Percentiles rank a stretch among this genome's conserved stretches.
phyloP scores from a whole-genome alignment of 1,284 basidiomycete genomes.

The Trichosporon sp. region DNA sequence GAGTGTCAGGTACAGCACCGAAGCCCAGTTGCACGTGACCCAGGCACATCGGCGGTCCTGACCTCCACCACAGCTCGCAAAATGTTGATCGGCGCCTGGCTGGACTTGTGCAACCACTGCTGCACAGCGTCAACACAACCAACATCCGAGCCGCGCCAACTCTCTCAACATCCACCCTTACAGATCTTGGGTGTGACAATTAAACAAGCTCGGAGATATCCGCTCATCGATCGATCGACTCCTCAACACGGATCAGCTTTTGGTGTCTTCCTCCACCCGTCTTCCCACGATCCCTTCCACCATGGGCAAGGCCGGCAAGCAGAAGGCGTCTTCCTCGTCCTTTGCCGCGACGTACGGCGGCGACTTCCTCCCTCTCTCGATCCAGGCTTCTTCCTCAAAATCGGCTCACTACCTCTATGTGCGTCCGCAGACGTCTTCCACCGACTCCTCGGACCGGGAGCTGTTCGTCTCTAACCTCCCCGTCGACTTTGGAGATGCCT shows the following conservation, averaged over 20 bases:
- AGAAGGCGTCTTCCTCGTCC: conserved; percentile 1
- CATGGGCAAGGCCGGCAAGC: conserved; percentile 18
- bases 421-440: conserved; percentile 38
- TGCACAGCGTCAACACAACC: not conserved
- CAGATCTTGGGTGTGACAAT: not conserved
- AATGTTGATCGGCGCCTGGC: not conserved
- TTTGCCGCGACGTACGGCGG: conserved; percentile 4
- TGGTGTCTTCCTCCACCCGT: not conserved
- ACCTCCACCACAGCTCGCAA: conserved; percentile 8
- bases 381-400: conserved; percentile 36
- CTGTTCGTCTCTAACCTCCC: conserved; percentile 84
- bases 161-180: not conserved
- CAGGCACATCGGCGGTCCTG: not conserved
- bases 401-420: conserved; percentile 50
- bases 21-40: not conserved
- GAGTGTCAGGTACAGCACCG: not conserved
- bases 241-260: not conserved
- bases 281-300: not conserved
- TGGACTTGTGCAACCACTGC: not conserved
- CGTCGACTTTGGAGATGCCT: conserved; percentile 76
- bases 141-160: not conserved
- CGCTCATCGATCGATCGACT: not conserved
- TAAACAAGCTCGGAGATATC: not conserved
- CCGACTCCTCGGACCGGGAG: conserved; percentile 60
- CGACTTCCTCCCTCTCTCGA: conserved; percentile 44